These are phyloP conservation scores for Suhomyces prunicola DNA, from an alignment of 805 yeast species.

Conservation along the genomic window DNA sequence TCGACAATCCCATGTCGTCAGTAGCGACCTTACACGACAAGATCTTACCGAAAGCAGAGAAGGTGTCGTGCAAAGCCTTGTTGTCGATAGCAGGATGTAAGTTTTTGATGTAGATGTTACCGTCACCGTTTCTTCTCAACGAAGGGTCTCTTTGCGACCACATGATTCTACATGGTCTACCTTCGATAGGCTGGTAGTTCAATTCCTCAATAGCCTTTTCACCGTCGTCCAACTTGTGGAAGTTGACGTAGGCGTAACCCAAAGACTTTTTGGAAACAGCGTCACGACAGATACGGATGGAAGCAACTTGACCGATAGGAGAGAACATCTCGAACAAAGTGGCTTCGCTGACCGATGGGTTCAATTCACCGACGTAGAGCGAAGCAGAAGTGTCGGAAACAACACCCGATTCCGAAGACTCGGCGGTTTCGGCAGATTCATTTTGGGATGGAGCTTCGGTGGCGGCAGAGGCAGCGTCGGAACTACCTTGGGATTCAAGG, in stretches of 20 bases:
- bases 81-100: constrained; percentile 97
- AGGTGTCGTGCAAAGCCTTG: constrained; percentile 97
- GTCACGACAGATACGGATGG: constrained; percentile 98
- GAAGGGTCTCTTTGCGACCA: constrained; percentile 99
- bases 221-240: constrained; percentile 84
- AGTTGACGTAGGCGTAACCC: constrained; percentile 98
- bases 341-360: constrained; percentile 90
- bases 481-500: constrained; percentile 24
- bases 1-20: constrained; percentile 86
- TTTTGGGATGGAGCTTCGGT: constrained; percentile 21
- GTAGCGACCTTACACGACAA: constrained; percentile 96
- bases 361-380: constrained; percentile 96
- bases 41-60: constrained; percentile 93
- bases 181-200: constrained; percentile 91
- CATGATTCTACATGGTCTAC: constrained; percentile 98
- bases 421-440: constrained; percentile 24
- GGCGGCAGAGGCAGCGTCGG: constrained; percentile 19
- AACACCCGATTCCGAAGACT: constrained; percentile 32
- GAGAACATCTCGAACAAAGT: constrained; percentile 91
- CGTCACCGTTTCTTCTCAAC: constrained; percentile 89
- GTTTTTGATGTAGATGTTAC: constrained; percentile 97
- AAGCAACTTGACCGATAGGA: constrained; percentile 90
- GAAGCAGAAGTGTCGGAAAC: constrained; percentile 71
- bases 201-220: constrained; percentile 91
- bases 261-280: constrained; percentile 94